Base-by-base conservation (phyloP, 768 basidiomycete species). In the Tylopilus plumbeoviolaceoides region DNA sequence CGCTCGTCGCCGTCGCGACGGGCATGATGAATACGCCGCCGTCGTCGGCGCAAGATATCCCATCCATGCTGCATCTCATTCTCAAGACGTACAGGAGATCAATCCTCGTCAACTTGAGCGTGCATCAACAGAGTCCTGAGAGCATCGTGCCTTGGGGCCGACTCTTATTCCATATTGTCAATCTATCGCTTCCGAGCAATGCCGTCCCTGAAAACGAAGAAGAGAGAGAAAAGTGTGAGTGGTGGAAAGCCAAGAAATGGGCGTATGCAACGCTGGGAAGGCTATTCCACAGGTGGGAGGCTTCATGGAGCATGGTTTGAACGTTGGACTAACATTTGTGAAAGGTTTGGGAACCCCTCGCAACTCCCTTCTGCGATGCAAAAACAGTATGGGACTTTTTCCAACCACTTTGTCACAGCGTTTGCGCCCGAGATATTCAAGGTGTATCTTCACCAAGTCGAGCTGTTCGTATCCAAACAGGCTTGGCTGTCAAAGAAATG, bases 211-310 rank as follows among this genome's bases (percentile, higher is more conserved):
- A 78, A 27, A 83, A 89, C 51, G 80, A 83, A 55, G 87, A 91
- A 6, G 87, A 87, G 15, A 75, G 88, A 33, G 90, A 93, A 72
- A 77, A 76, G 44, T 81, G 76, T 43, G 87, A 90, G 61, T 95
- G 93, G 92, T 91, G 91, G 88, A 87, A 85, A 65, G 80, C 87
- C 9, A 95, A 95, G 73, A 95, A 95, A 65, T 95, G 92, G 93
- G 89, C 92, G 1, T 93, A 86, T 63, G 81, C 78, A n/a, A 83
- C 82, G 35, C 74, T 95, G 8, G 87, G 88, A 33, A 75, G 84
- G 21, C 73, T 93, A 15, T 93, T 93, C 78, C 86, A 87, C 62
- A 78, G 87, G 80, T 85, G 50, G 7, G 64, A 12, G 5, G 23
- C 47, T 12, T 46, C 14, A 33, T 46, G 50, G 10, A 5, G 9